Evolutionary conservation across 805 yeast genomes (phyloP), one percentile per base, ranked within the genome.

Genomic region (Ogataea thermomethanolica): DNA sequence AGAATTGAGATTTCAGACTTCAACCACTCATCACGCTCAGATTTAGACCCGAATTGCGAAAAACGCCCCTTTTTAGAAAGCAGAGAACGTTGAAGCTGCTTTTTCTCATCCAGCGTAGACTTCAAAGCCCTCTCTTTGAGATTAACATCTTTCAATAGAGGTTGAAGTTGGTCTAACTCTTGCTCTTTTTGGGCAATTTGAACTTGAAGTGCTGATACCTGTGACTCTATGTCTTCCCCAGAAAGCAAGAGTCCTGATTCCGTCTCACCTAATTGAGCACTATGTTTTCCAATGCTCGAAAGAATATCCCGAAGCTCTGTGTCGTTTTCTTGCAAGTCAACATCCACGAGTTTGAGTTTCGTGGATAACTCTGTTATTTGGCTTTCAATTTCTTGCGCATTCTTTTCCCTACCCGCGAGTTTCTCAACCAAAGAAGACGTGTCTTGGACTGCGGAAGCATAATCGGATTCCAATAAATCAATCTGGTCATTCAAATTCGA

Each of bases 11-110:
- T 71, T 51, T 87, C 81, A 0, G 56, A 37, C 7, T 65, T 54
- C 11, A 90, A 67, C 91, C 95, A 86, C 2, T 44, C 31, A 55
- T 88, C 82, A 47, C 96, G 71, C 43, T 85, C 82, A 2, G 61
- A 53, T 46, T 71, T 70, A 11, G 74, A 60, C 1, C 58, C 46
- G 51, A 88, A 89, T 46, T 77, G 74, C 20, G 78, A 70, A 43
- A 74, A 74, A 36, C 89, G 76, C 29, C 84, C 86, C 51, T 80
- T 84, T 54, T 88, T 90, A 7, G 84, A 69, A 35, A 83, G 74
- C 4, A 90, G 58, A 11, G 71, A 61, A 48, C 84, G 67, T 58
- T 84, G 89, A 22, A 63, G 70, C 7, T 78, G 64, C 37, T 69
- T 71, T 34, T 67, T 51, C 3, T 56, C 50, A 39, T 73, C 73